Percentiles rank a stretch among this genome's conserved stretches.
These are phyloP conservation scores for Xerocomus nothofagi DNA, from an alignment of 1,284 basidiomycete genomes.

Conservation along the genomic window DNA sequence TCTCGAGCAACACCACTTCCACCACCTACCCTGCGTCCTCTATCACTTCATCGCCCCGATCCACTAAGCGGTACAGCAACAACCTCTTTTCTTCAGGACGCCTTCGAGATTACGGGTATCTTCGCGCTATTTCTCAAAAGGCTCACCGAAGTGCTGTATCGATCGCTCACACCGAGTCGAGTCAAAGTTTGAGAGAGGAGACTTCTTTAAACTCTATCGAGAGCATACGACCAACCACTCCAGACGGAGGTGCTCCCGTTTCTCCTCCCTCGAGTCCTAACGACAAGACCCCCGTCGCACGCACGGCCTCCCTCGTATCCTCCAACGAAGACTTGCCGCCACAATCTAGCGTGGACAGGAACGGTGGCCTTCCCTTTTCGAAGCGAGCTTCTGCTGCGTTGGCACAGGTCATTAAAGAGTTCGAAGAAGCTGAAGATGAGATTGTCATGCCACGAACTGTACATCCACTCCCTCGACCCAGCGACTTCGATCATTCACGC, in stretches of 20 bases:
- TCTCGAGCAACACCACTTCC: slow-evolving; percentile 45
- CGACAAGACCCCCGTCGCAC: slow-evolving; percentile 41
- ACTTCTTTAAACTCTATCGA: slow-evolving; percentile 46
- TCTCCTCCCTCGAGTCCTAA: slow-evolving; percentile 54
- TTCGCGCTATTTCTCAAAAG: slow-evolving; percentile 54
- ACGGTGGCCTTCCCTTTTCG: slow-evolving; percentile 36
- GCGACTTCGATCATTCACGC: slow-evolving; percentile 29
- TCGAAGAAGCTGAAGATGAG: slow-evolving; percentile 68
- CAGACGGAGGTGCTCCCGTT: slow-evolving; percentile 45
- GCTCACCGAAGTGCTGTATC: slow-evolving; percentile 49
- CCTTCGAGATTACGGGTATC: slow-evolving; percentile 69
- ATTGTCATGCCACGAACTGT: slow-evolving; percentile 68
- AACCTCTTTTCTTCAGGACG: slow-evolving; percentile 79
- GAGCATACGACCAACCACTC: slow-evolving; percentile 50
- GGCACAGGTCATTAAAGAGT: slow-evolving; percentile 69
- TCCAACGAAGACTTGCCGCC: slow-evolving; percentile 28
- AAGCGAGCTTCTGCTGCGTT: slow-evolving; percentile 68
- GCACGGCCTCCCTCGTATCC: slow-evolving; percentile 40
- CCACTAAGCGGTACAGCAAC: slow-evolving; percentile 73
- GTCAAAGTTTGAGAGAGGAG: slow-evolving; percentile 43
- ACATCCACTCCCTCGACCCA: slow-evolving; percentile 43
- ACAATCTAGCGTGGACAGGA: slow-evolving; percentile 27
- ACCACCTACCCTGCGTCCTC: slow-evolving; percentile 44
- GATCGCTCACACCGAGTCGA: slow-evolving; percentile 51
- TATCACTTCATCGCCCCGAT: slow-evolving; percentile 46